phyloP scores from a whole-genome alignment of 805 yeast genomes.

The Candida ovalis region DNA sequence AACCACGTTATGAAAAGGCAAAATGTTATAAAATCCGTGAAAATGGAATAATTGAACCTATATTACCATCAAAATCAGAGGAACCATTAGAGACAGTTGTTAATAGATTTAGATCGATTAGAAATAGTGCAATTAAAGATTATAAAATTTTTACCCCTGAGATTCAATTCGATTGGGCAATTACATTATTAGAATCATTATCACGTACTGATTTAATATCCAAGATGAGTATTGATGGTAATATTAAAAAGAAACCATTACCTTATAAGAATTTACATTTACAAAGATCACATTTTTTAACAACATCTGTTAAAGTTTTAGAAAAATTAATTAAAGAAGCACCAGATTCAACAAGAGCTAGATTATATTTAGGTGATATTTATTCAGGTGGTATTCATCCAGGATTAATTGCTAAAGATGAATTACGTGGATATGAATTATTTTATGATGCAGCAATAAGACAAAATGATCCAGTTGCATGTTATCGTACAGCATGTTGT shows the following conservation, averaged over 20 bases:
- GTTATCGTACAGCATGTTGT: conserved; percentile 68
- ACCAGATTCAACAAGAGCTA: conserved; percentile 52
- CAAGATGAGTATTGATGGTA: conserved; percentile 46
- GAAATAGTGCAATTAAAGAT: conserved; percentile 34
- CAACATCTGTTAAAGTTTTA: conserved; percentile 55
- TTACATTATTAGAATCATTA: conserved; percentile 47
- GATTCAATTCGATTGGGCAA: conserved; percentile 64
- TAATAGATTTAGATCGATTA: conserved; percentile 25
- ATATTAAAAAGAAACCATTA: conserved; percentile 35
- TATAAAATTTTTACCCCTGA: conserved; percentile 40
- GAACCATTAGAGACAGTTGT: conserved; percentile 25
- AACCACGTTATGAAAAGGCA: background rate
- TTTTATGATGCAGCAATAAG: conserved; percentile 55
- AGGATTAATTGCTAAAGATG: conserved; percentile 48
- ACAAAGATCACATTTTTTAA: conserved; percentile 52
- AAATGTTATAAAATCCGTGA: conserved; percentile 13
- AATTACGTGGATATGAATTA: conserved; percentile 55
- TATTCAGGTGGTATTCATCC: conserved; percentile 50
- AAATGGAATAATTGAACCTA: conserved; percentile 28
- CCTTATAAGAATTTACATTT: conserved; percentile 41
- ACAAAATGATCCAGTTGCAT: conserved; percentile 53
- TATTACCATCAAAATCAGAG: conserved; percentile 27
- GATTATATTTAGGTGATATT: conserved; percentile 57
- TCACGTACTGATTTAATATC: conserved; percentile 38
- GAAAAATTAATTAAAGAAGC: conserved; percentile 48